These are phyloP conservation scores for Galerina marginata DNA, from an alignment of 768 basidiomycete species.

Conservation along the genomic window DNA sequence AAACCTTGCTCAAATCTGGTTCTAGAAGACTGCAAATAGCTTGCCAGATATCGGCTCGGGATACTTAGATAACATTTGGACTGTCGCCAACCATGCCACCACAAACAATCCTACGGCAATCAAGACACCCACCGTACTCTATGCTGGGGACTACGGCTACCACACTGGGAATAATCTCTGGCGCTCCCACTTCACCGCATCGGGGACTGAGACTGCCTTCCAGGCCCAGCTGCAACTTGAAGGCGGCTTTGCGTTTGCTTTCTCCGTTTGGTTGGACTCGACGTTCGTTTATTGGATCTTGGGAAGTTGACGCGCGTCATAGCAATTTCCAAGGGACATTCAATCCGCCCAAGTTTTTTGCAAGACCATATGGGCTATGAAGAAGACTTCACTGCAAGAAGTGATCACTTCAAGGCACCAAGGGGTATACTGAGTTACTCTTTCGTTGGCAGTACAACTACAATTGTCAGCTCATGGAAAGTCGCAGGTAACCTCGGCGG, in stretches of 20 bases:
- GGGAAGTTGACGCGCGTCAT: slow-evolving; percentile 44
- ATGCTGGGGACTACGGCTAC: slow-evolving; percentile 54
- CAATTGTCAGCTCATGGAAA: slow-evolving; percentile 50
- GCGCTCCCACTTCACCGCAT: slow-evolving; percentile 55
- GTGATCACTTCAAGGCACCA: slow-evolving; percentile 53
- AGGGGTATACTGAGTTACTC: slow-evolving; percentile 54
- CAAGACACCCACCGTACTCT: slow-evolving; percentile 48
- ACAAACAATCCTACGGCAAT: slow-evolving; percentile 46
- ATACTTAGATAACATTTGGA: slow-evolving; percentile 52
- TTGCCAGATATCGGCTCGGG: slow-evolving; percentile 44
- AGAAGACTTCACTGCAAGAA: slow-evolving; percentile 46
- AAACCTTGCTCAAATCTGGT: background rate
- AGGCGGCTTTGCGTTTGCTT: slow-evolving; percentile 56
- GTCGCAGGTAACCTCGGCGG: slow-evolving; percentile 56
- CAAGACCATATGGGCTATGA: slow-evolving; percentile 63
- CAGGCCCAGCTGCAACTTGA: slow-evolving; percentile 39
- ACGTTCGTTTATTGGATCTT: slow-evolving; percentile 55
- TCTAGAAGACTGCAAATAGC: slow-evolving; percentile 48
- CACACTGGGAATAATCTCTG: slow-evolving; percentile 59
- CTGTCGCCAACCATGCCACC: slow-evolving; percentile 44
- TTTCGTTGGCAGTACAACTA: slow-evolving; percentile 46
- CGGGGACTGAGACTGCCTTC: slow-evolving; percentile 50
- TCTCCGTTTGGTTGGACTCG: slow-evolving; percentile 54
- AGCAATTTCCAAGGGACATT: slow-evolving; percentile 39
- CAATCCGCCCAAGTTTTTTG: slow-evolving; percentile 43